Evolutionary conservation across 257 asterid species (phyloP).

Genomic region (Apocynum venetum): DNA sequence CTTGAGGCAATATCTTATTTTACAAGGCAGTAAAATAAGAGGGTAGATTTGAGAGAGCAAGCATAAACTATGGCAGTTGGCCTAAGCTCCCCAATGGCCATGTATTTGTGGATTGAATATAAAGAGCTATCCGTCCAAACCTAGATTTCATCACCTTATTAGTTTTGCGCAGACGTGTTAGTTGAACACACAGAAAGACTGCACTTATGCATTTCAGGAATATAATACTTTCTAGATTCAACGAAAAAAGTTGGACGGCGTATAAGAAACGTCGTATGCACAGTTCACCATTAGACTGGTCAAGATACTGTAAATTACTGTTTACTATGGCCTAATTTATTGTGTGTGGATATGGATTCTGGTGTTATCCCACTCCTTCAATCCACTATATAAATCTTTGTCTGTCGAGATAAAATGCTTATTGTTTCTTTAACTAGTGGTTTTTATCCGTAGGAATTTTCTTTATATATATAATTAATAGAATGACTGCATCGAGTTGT

Average conservation of each 20-base stretch:
- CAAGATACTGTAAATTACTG: conserved; percentile 14
- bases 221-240: neutral
- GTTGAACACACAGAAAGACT: neutral
- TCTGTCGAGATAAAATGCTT: neutral
- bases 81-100: neutral
- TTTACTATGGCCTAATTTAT: neutral
- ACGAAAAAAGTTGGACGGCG: conserved; percentile 20
- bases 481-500: too few species aligned
- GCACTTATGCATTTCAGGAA: neutral
- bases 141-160: neutral
- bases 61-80: neutral
- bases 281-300: conserved; percentile 17
- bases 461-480: too few species aligned
- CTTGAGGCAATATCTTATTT: too few species aligned
- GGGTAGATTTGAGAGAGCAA: neutral
- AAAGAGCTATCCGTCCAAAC: neutral
- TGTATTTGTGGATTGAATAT: neutral
- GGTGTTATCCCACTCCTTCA: neutral
- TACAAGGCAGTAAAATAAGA: neutral
- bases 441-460: too few species aligned
- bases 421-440: neutral
- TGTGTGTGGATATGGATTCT: neutral
- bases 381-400: neutral
- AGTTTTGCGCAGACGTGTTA: neutral
- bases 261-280: conserved; percentile 34